Conservation (phyloP, 225 moss, liverwort and hornwort genomes). For the Antitrichia curtipendula region DNA sequence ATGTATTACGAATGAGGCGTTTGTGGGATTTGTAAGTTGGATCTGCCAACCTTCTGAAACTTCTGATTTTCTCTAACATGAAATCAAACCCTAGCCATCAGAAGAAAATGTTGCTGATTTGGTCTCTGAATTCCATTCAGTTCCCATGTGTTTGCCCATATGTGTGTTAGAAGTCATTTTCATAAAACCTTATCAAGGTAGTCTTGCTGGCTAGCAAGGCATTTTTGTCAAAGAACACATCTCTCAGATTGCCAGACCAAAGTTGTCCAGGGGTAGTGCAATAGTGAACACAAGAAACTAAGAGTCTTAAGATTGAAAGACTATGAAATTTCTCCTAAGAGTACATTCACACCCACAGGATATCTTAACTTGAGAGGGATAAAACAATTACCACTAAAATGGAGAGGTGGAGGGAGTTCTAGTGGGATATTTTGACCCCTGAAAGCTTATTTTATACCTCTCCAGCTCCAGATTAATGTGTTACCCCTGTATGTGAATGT, state of each 20-base stretch:
- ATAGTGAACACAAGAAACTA: not conserved
- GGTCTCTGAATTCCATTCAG: not conserved
- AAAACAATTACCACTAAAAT: not conserved
- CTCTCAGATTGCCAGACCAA: not conserved
- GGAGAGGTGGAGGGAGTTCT: not conserved
- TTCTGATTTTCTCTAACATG: not conserved
- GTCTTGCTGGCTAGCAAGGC: not conserved
- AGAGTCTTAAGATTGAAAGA: not conserved
- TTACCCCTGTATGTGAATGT: not conserved
- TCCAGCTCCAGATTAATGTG: not conserved
- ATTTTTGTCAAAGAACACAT: not conserved
- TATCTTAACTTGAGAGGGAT: not conserved
- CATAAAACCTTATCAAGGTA: not conserved
- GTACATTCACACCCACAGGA: not conserved
- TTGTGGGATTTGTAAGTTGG: conserved; percentile 59
- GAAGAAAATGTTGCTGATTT: not conserved
- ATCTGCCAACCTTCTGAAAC: not conserved
- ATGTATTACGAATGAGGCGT: conserved; percentile 36
- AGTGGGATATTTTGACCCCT: not conserved
- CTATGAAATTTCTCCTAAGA: not conserved
- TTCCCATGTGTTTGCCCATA: not conserved
- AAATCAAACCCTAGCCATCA: not conserved
- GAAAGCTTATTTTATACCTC: not conserved
- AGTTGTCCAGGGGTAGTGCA: not conserved
- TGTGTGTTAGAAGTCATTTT: not conserved